Evolutionary conservation across 1,284 basidiomycete genomes (phyloP).

Genomic region (Agroathelia rolfsii): DNA sequence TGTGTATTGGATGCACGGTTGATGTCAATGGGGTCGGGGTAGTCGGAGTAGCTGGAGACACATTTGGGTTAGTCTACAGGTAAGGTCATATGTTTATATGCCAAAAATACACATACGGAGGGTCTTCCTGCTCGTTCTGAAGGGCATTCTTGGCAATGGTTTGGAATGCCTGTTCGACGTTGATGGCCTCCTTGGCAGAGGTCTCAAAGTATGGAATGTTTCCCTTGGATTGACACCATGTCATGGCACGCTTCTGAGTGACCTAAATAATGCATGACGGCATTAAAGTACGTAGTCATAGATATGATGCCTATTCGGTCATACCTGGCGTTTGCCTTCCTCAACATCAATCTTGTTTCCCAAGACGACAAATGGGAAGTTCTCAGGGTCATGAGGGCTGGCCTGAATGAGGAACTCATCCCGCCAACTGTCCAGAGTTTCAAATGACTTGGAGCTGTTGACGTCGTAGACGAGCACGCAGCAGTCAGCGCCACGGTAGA

Average conservation of each 20-base stretch:
- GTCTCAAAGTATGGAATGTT: constrained; percentile 99
- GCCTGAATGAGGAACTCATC: constrained; percentile 98
- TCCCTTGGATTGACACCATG: constrained; percentile 99
- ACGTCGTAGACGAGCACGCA: constrained; percentile 99
- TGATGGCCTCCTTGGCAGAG: constrained; percentile 99
- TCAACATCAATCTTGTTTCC: constrained; percentile 99
- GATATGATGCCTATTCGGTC: no score
- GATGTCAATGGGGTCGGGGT: constrained; percentile 97
- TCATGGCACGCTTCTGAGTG: constrained; percentile 99
- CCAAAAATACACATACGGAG: constrained; percentile 59
- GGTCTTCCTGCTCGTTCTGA: constrained; percentile 94
- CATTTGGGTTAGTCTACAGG: constrained; percentile 12
- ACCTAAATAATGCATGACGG: constrained; percentile 70
- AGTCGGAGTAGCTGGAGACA: constrained; percentile 81
- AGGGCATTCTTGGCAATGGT: constrained; percentile 98
- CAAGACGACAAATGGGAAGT: constrained; percentile 97
- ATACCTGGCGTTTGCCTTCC: constrained; percentile 94
- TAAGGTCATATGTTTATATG: constrained; percentile 9
- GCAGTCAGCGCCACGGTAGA: constrained; percentile 98
- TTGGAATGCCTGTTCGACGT: constrained; percentile 99
- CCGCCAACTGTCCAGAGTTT: constrained; percentile 94
- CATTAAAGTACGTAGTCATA: no score
- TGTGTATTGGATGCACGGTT: constrained; percentile 89
- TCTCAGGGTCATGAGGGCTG: constrained; percentile 96
- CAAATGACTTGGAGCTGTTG: constrained; percentile 97